Evolutionary conservation across 2,329 filamentous ascomycete species (phyloP).

Genomic region (Pseudogymnoascus sp.): DNA sequence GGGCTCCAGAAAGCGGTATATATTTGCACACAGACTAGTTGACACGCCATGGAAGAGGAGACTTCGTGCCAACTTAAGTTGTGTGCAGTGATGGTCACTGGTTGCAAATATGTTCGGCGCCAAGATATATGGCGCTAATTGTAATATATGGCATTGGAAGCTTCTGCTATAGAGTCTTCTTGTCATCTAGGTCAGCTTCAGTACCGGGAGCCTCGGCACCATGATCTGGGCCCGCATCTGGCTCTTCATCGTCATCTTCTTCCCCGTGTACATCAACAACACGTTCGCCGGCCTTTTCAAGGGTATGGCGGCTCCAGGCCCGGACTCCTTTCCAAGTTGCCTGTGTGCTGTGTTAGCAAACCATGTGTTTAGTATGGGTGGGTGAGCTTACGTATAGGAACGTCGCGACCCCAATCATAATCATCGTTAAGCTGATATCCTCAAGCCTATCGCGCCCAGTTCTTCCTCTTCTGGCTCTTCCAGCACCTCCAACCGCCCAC

Average conservation of each 20-base stretch:
- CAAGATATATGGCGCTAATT: background rate
- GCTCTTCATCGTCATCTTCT: slow-evolving; percentile 44
- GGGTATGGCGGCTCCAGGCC: slow-evolving; percentile 59
- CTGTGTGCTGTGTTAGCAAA: slow-evolving; percentile 33
- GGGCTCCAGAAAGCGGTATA: slow-evolving; percentile 29
- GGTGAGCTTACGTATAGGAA: slow-evolving; percentile 62
- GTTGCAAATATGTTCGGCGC: background rate
- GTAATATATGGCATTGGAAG: background rate
- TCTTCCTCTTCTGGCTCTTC: slow-evolving; percentile 42
- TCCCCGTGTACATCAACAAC: slow-evolving; percentile 72
- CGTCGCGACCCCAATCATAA: slow-evolving; percentile 71
- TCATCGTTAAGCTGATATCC: slow-evolving; percentile 69
- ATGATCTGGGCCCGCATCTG: slow-evolving; percentile 20
- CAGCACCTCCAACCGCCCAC: slow-evolving; percentile 44
- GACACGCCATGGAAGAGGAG: slow-evolving; percentile 71
- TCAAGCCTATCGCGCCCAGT: slow-evolving; percentile 71
- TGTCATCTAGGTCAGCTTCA: background rate
- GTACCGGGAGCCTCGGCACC: background rate
- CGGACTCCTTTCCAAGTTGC: slow-evolving; percentile 76
- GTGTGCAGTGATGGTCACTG: slow-evolving; percentile 54
- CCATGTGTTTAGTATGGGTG: background rate
- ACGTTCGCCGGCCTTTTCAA: slow-evolving; percentile 68
- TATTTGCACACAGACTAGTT: slow-evolving; percentile 98
- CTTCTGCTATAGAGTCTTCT: background rate
- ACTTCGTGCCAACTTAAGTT: slow-evolving; percentile 88